Evolutionary conservation across 1,139 yeast genomes (phyloP), one percentile per base, ranked within the genome.

Genomic region (Saccharomyces hybrid): DNA sequence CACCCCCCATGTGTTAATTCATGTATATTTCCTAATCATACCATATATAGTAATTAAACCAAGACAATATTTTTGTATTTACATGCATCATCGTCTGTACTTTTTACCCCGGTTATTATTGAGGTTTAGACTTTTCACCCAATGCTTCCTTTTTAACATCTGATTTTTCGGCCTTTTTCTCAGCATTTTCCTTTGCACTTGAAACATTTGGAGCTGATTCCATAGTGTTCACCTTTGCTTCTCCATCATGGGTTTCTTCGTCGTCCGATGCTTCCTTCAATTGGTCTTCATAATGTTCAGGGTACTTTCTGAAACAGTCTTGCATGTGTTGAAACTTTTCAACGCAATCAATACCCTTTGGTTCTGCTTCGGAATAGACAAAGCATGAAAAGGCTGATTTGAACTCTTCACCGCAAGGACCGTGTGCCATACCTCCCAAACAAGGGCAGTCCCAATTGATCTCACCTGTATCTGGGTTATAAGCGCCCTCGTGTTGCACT

Each of bases 371-470:
- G 11, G 98, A 90, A 77, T 87, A 91, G 44, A 95, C 93, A 69
- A 95, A 95, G 73, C 99, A 95, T 8, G 97, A 80, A 70, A 95
- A 95, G 0, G 99, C 98, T 56, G 82, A 93, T 76, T 93, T 91
- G 78, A 91, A 93, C 74, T 93, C 97, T 70, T 88, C 96, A 55
- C 99, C 99, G 74, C 99, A 91, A 57, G 99, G 97, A 0, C 99
- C 99, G 61, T 90, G 79, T 47, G 99, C 98, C 98, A 93, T 93
- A 52, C 99, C 99, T 47, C 99, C 99, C 57, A 95, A 78, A 75
- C 99, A 95, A n/a, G 99, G 97, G 72, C 99, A 95, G 69, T 95
- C 99, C 99, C 99, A 95, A 82, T 95, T 93, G 73, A 95, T 95
- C 72, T 93, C 99, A 44, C 99, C 99, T 5, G 99, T 93, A 66